phyloP scores from a whole-genome alignment of 371 early-diverging fungal genomes.

The Apophysomyces sp. region DNA sequence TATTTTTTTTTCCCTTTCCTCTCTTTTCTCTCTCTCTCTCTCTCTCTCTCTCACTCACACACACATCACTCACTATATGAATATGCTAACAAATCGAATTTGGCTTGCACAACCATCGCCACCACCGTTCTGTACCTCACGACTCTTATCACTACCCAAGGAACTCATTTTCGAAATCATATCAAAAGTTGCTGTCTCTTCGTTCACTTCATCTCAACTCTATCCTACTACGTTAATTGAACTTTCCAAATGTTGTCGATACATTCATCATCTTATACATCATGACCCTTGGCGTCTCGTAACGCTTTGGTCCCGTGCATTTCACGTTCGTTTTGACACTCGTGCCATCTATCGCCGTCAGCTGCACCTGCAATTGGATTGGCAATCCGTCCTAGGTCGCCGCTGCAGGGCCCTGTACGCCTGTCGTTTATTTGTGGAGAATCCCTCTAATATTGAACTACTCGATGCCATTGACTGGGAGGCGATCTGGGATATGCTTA shows the following conservation, averaged over 20 bases:
- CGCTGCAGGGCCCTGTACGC: slow-evolving; percentile 31
- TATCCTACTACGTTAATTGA: slow-evolving; percentile 34
- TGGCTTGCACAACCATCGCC: slow-evolving; percentile 14
- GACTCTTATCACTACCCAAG: slow-evolving; percentile 32
- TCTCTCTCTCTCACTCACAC: not conserved
- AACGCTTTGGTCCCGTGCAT: slow-evolving; percentile 39
- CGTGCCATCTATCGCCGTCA: slow-evolving; percentile 38
- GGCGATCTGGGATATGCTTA: slow-evolving; percentile 45
- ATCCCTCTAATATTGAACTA: slow-evolving; percentile 10
- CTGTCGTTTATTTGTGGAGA: slow-evolving; percentile 21
- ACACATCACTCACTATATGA: not conserved
- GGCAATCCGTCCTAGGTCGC: slow-evolving; percentile 27
- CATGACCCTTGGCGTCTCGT: slow-evolving; percentile 28
- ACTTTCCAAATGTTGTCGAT: slow-evolving; percentile 33
- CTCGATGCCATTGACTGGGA: slow-evolving; percentile 39
- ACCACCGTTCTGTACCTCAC: slow-evolving; percentile 2
- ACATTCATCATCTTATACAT: slow-evolving; percentile 37
- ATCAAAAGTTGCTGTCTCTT: slow-evolving; percentile 17
- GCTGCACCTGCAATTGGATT: slow-evolving; percentile 24
- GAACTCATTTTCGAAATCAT: slow-evolving; percentile 40
- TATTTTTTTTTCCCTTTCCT: slow-evolving; percentile 8
- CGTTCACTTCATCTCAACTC: slow-evolving; percentile 5
- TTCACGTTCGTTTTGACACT: slow-evolving; percentile 40
- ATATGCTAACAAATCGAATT: slow-evolving; percentile 7
- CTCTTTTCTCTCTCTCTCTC: not conserved